Conservation (phyloP, 208 protist species). For the Sergeia podlipaevii region DNA sequence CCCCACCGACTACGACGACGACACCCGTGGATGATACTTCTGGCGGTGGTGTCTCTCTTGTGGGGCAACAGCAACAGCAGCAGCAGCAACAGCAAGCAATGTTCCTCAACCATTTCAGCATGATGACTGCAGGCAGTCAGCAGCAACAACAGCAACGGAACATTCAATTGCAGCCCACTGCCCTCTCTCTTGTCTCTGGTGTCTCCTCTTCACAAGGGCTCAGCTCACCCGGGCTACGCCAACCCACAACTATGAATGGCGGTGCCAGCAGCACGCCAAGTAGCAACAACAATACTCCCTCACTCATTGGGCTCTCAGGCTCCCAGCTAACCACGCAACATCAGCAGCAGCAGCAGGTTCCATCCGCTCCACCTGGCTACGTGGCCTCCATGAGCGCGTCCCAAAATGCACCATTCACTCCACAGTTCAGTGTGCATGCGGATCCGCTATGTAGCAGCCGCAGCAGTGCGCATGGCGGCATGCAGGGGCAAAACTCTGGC, state of each 20-base stretch:
- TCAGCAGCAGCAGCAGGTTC: constrained; percentile 1
- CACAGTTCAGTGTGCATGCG: too few relatives aligned
- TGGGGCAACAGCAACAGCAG: neutral
- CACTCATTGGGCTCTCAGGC: neutral
- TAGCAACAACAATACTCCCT: too few relatives aligned
- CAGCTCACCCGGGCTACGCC: too few relatives aligned
- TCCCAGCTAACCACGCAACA: neutral
- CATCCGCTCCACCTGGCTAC: neutral
- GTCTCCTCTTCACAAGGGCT: too few relatives aligned
- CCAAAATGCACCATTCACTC: too few relatives aligned
- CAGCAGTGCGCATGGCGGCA: neutral
- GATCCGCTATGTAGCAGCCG: constrained; percentile 1
- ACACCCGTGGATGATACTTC: neutral
- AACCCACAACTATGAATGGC: too few relatives aligned
- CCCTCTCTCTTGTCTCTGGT: too few relatives aligned
- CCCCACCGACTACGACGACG: neutral
- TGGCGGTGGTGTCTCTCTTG: neutral
- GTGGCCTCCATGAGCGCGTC: too few relatives aligned
- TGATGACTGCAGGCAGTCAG: neutral
- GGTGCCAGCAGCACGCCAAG: neutral
- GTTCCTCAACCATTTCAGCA: neutral
- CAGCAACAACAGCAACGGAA: constrained; percentile 5
- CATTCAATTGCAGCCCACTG: neutral
- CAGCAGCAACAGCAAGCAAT: constrained; percentile 3
- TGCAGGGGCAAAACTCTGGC: neutral